Percentiles rank a stretch among this genome's conserved stretches.
These are phyloP conservation scores for Hemisphaericaspora xylanilytica DNA, from an alignment of 1,139 yeast genomes.

Conservation along the genomic window DNA sequence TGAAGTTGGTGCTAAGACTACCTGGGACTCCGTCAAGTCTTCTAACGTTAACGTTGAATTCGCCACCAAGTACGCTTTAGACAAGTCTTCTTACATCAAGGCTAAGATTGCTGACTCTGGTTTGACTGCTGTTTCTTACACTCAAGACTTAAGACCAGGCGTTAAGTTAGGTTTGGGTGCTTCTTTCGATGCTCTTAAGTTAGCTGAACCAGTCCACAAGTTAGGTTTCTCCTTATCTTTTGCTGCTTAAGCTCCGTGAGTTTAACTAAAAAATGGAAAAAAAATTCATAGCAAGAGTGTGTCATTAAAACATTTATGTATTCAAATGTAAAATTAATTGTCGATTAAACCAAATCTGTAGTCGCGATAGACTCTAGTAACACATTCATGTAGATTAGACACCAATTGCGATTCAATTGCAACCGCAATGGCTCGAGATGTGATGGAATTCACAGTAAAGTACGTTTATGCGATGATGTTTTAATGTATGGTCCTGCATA, in stretches of 20 bases:
- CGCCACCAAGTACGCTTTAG: conserved; percentile 92
- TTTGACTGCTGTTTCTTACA: conserved; percentile 89
- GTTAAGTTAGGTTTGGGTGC: conserved; percentile 97
- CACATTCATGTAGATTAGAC: too few relatives aligned
- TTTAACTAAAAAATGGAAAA: neutral
- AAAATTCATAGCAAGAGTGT: neutral
- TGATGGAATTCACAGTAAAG: neutral
- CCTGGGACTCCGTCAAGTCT: conserved; percentile 82
- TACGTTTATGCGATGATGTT: too few relatives aligned
- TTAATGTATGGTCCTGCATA: conserved; percentile 1
- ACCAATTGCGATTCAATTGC: neutral
- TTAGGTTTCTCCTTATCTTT: conserved; percentile 92
- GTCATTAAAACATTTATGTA: neutral
- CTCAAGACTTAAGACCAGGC: conserved; percentile 95
- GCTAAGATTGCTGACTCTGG: conserved; percentile 98
- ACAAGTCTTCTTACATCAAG: conserved; percentile 84
- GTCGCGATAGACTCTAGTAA: too few relatives aligned
- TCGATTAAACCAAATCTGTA: too few relatives aligned
- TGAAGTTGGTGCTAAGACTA: conserved; percentile 98
- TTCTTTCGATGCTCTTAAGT: conserved; percentile 92
- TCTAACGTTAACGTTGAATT: conserved; percentile 79
- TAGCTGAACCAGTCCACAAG: conserved; percentile 97
- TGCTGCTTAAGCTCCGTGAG: conserved; percentile 56
- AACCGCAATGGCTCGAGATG: neutral
- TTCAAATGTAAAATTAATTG: neutral